Evolutionary conservation across 2,329 filamentous ascomycete genomes (phyloP).

Genomic region (Alternaria sp.): DNA sequence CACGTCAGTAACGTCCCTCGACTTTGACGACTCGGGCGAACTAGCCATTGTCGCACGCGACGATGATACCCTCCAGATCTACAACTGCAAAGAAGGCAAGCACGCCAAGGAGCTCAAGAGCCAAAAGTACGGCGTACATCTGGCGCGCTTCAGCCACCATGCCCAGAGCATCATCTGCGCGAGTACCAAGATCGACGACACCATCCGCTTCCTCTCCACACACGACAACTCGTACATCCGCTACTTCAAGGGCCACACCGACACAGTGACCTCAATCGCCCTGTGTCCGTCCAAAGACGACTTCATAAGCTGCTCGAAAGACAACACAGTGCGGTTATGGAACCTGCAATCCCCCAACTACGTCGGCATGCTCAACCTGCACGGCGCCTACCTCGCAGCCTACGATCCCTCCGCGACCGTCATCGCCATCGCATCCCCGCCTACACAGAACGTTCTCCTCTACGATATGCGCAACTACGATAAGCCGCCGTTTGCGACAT

Average conservation of each 20-base stretch:
- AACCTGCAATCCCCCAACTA: constrained; percentile 81
- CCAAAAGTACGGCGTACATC: constrained; percentile 95
- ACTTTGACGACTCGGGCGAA: constrained; percentile 96
- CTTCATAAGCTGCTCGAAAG: constrained; percentile 89
- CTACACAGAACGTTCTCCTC: constrained; percentile 78
- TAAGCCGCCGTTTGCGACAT: constrained; percentile 84
- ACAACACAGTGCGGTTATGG: constrained; percentile 93
- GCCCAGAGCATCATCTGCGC: constrained; percentile 92
- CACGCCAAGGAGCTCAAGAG: constrained; percentile 88
- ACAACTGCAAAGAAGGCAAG: constrained; percentile 89
- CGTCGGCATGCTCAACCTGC: constrained; percentile 80
- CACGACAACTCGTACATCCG: constrained; percentile 97
- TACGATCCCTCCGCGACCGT: constrained; percentile 93
- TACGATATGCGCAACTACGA: constrained; percentile 96
- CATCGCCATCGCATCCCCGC: constrained; percentile 86
- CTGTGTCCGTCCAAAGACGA: constrained; percentile 87
- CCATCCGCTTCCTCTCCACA: constrained; percentile 83
- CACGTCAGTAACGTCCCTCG: constrained; percentile 82
- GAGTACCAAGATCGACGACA: constrained; percentile 93
- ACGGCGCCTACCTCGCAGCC: constrained; percentile 80
- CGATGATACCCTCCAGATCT: constrained; percentile 95
- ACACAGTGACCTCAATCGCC: constrained; percentile 79
- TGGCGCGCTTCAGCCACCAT: constrained; percentile 93
- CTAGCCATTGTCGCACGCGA: constrained; percentile 88
- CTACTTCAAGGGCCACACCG: constrained; percentile 92